Conservation (phyloP, 345 rosid genomes). For the thale cress (Arabidopsis thaliana) region TAIR10.1 NC_003074.8:20870501-20871000, state of each 20-base stretch:
- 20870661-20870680: background rate
- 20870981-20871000: constrained; percentile 80
- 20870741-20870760: constrained; percentile 73
- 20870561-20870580: background rate
- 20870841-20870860: constrained; percentile 80
- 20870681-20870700: constrained; percentile 4
- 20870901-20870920: constrained; percentile 49
- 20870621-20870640: background rate
- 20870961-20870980: constrained; percentile 71
- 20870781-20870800: constrained; percentile 93
- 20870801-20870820: constrained; percentile 89
- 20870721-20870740: constrained; percentile 69
- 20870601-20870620: background rate
- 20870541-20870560: background rate
- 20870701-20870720: constrained; percentile 44
- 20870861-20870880: constrained; percentile 70
- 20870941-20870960: constrained; percentile 36
- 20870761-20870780: constrained; percentile 85
- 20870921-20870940: constrained; percentile 59
- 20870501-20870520: background rate
- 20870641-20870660: background rate
- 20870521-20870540: background rate
- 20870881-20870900: constrained; percentile 50
- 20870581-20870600: background rate
- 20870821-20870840: constrained; percentile 76